Conservation (phyloP, 1,284 basidiomycete species). For the Ceratobasidium sp. region DNA sequence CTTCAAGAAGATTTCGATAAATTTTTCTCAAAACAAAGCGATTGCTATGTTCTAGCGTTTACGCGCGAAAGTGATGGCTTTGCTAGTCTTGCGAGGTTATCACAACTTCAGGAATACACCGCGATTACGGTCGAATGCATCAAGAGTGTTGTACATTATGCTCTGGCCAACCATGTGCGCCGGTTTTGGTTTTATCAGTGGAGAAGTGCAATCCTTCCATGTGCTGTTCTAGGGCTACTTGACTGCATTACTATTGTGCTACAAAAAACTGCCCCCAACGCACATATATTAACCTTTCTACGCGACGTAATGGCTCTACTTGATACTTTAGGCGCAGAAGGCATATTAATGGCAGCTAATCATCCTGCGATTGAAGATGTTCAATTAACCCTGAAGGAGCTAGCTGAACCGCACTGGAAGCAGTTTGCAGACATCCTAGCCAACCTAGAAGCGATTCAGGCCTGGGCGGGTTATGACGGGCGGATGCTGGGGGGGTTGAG, state of each 20-base stretch:
- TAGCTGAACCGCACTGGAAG: not conserved
- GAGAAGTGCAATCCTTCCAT: not conserved
- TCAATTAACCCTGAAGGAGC: not conserved
- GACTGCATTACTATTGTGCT: not conserved
- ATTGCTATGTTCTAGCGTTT: not conserved
- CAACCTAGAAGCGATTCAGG: not conserved
- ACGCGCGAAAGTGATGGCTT: not conserved
- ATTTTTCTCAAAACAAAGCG: not conserved
- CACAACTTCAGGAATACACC: not conserved
- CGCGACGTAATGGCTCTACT: not conserved
- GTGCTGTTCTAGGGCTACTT: not conserved
- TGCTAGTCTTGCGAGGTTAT: not conserved
- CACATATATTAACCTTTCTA: not conserved
- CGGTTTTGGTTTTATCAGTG: no score
- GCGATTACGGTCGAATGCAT: no score
- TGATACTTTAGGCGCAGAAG: not conserved
- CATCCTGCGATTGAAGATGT: not conserved
- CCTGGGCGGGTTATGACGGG: not conserved
- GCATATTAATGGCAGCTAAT: not conserved
- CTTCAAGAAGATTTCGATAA: not conserved
- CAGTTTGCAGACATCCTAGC: not conserved
- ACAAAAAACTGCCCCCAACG: not conserved
- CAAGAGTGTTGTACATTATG: not conserved
- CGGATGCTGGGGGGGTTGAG: not conserved
- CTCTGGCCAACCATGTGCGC: not conserved